Base-by-base conservation (phyloP, 2,329 filamentous ascomycete species). In the Trichoderma sp. region DNA sequence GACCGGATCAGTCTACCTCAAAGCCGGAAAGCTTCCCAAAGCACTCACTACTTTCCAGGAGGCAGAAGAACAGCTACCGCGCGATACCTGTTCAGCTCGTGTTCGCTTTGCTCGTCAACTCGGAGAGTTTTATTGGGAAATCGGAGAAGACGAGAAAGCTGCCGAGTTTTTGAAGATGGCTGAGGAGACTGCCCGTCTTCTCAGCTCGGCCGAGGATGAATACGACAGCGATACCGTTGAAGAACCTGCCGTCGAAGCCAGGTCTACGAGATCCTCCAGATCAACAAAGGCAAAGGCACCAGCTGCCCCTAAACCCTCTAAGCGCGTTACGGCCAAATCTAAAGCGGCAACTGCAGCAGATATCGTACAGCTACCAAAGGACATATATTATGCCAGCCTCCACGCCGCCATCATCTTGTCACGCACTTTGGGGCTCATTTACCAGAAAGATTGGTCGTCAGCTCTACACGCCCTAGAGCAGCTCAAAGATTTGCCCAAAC, bases 21-120 rank as follows among this genome's bases (percentile, higher is more conserved):
- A 87, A 76, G 89, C 90, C n/a, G 89, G 90, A 27, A 87, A 91
- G 71, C 82, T 91, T 3, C 85, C 89, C 1, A 90, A 91, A 76
- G 90, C 93, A 1, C 83, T 88, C 1, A 85, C 89, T 29, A 83
- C 89, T n/a, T 85, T 90, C 3, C 85, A 87, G 6, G 86, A 89
- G 45, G 89, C 90, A 7, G 86, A 89, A 33, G 83, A 87, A 14
- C 83, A 88, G 29, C 87, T 92, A 56, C 85, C 88, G 0, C 80
- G 82, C 1, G 84, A 87, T 38, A 78, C 80, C 4, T 85, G 80
- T 60, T 81, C 83, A 4, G 81, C 82, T 16, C 81, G 83, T 3
- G 81, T 85, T 35, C 82, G 81, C 53, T 83, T 92, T 35, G 86
- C 89, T 0, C 90, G 89, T 72, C 86, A 89, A 78, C 83, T 92